Base-by-base conservation (phyloP, 176 grass and related monocot genomes). In the Aegilops bicornis region DNA sequence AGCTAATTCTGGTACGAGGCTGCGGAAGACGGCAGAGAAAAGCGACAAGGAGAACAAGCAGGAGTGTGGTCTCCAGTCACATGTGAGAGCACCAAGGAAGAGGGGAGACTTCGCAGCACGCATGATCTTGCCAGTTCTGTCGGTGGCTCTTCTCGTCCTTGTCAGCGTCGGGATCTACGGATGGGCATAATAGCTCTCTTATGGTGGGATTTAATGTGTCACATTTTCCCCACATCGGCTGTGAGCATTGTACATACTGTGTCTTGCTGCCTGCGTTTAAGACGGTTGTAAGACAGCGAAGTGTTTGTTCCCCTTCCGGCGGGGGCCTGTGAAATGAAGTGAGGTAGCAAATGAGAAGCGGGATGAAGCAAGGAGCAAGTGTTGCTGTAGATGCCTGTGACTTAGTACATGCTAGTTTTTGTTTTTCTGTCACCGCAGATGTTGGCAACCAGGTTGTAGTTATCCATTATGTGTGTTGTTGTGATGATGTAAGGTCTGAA, bases 71-170 rank as follows among this genome's bases (percentile, higher is more conserved):
- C 43, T 75, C 8, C 48, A 82, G 32, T 39, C 72, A 8, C 43
- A 30, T 19, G 9, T 47, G 83, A 83, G 73, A 64, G 79, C 45
- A 77, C 24, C 77, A 19, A 67, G 50, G 71, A 84, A 77, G 27
- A 88, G 60, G 64, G 40, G 82, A 15, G 42, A 24, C 73, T 82
- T 81, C 11, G 40, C 81, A 78, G 36, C 64, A 2, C 82, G 87
- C 88, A 42, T 82, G 1, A 12, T 92, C 59, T 95, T 83, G 88
- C 74, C 84, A 62, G 65, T 87, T 91, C 79, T 92, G 32, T 64
- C 47, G 20, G 91, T 85, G 25, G 12, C 69, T 54, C 78, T 92
- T 30, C 13, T 95, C 20, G 40, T 94, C 32, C 58, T 93, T 19
- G 33, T 93, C 58, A 86, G 45, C 71, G 52, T 91, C 67, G 88